A percentile compares a stretch with the other conserved stretches of the same genome.
Evolutionary conservation across 768 basidiomycete species (phyloP).

Genomic region (Amanita fuliginea): DNA sequence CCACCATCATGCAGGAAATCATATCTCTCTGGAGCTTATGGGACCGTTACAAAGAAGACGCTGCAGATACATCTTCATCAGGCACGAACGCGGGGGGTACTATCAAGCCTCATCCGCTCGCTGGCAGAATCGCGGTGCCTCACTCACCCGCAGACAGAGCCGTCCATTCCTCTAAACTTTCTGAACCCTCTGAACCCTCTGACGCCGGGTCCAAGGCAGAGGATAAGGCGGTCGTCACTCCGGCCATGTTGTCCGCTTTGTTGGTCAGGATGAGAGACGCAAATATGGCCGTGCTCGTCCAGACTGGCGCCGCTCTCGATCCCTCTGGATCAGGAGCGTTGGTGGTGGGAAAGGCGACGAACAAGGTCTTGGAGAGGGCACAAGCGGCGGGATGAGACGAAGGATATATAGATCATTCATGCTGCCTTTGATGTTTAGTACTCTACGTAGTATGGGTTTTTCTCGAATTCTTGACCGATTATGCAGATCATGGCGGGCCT

Average conservation of each 20-base stretch:
- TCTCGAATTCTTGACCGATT: too few species aligned
- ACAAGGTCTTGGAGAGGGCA: constrained; percentile 65
- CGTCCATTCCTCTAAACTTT: too few species aligned
- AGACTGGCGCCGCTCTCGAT: background rate
- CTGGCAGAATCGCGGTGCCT: background rate
- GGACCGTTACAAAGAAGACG: constrained; percentile 71
- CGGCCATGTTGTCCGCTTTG: constrained; percentile 41
- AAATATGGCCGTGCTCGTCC: constrained; percentile 39
- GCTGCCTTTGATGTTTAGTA: too few species aligned
- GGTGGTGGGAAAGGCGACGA: constrained; percentile 23
- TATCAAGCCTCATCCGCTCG: background rate
- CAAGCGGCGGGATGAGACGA: constrained; percentile 42
- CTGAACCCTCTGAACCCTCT: background rate
- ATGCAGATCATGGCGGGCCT: too few species aligned
- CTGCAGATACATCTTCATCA: constrained; percentile 14
- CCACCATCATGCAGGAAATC: constrained; percentile 86
- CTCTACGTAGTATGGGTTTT: too few species aligned
- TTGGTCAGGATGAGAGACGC: constrained; percentile 60
- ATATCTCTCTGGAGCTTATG: constrained; percentile 83
- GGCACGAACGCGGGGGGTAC: background rate
- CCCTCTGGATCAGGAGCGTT: background rate
- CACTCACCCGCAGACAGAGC: background rate
- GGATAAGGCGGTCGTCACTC: constrained; percentile 29
- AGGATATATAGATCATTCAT: too few species aligned
- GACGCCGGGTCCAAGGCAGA: background rate